These are phyloP conservation scores for Delonix regia DNA, from an alignment of 306 rosid species.

Conservation along the genomic window DNA sequence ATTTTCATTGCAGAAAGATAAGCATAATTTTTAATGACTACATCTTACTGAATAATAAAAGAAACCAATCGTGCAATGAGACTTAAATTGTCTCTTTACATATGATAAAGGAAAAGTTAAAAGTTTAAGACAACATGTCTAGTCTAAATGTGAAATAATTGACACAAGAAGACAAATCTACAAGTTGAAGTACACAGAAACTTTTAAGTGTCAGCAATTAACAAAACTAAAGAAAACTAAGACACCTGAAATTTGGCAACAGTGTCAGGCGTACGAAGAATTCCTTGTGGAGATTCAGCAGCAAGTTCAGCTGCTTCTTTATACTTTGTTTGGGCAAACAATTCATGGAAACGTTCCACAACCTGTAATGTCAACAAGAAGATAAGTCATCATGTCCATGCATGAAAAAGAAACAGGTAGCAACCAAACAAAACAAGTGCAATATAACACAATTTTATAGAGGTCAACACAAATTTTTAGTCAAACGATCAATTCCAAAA, in stretches of 20 bases:
- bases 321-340: slow-evolving; percentile 97
- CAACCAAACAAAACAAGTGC: slow-evolving; percentile 1
- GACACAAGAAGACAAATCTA: background rate
- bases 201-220: background rate
- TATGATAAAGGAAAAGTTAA: background rate
- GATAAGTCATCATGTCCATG: slow-evolving; percentile 23
- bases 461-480: background rate
- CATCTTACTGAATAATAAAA: slow-evolving; percentile 9
- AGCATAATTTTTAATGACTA: slow-evolving; percentile 28
- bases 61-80: background rate
- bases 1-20: slow-evolving; percentile 17
- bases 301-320: slow-evolving; percentile 99
- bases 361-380: slow-evolving; percentile 63
- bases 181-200: background rate
- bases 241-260: slow-evolving; percentile 98
- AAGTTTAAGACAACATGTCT: background rate
- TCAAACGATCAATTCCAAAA: slow-evolving; percentile 18
- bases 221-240: background rate
- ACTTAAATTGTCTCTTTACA: background rate
- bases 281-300: slow-evolving; percentile 98
- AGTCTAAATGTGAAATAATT: background rate
- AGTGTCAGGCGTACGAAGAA: slow-evolving; percentile 97
- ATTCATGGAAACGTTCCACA: slow-evolving; percentile 97
- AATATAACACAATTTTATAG: background rate
- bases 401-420: slow-evolving; percentile 11